Evolutionary conservation across 2,329 filamentous ascomycete genomes (phyloP).

Genomic region (Tolypocladium tropicale): DNA sequence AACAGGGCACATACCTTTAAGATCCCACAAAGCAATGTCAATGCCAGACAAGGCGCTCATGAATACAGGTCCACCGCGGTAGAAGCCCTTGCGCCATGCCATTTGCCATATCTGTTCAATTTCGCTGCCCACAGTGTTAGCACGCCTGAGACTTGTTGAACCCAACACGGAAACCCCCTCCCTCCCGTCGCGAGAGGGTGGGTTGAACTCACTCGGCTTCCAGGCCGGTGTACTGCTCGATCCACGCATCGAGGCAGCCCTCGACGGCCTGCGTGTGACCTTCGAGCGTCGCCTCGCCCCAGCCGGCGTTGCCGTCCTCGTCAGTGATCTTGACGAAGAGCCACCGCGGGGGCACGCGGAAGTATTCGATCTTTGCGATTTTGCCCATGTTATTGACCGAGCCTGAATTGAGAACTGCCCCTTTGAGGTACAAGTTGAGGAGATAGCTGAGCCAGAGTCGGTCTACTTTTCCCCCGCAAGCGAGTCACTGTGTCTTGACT

Average conservation of each 20-base stretch:
- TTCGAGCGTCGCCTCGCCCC: conserved; percentile 48
- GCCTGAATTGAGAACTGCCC: too few relatives aligned
- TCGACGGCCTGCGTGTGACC: conserved; percentile 65
- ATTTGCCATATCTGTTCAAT: conserved; percentile 77
- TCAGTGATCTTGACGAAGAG: conserved; percentile 70
- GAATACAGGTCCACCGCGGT: conserved; percentile 68
- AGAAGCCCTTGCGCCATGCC: conserved; percentile 62
- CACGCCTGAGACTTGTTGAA: too few relatives aligned
- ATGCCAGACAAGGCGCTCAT: conserved; percentile 71
- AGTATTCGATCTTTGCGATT: conserved; percentile 51
- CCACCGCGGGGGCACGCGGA: conserved; percentile 65
- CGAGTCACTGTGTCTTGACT: not conserved
- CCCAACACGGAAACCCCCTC: too few relatives aligned
- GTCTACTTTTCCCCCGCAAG: not conserved
- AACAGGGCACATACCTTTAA: conserved; percentile 46
- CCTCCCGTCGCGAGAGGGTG: too few relatives aligned
- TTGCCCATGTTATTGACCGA: conserved; percentile 15
- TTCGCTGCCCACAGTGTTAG: conserved; percentile 53
- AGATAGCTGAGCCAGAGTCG: too few relatives aligned
- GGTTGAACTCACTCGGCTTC: not conserved
- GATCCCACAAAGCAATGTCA: conserved; percentile 72
- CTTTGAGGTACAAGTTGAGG: too few relatives aligned
- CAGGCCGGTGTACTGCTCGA: not conserved
- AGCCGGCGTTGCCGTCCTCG: conserved; percentile 44
- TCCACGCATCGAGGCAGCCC: conserved; percentile 44